Evolutionary conservation across 306 rosid genomes (phyloP).

Genomic region (Cicer bijugum): DNA sequence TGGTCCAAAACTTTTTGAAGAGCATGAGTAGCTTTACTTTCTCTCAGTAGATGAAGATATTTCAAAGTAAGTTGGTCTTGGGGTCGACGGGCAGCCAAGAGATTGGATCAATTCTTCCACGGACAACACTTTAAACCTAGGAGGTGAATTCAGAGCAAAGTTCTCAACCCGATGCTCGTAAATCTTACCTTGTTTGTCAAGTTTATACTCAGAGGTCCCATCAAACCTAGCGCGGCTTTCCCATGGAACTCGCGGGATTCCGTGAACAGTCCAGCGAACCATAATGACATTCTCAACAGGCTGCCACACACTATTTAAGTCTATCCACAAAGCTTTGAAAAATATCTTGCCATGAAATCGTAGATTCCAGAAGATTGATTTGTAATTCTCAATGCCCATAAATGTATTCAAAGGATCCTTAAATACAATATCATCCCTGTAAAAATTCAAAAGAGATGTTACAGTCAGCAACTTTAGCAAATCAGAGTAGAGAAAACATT

Average conservation of each 20-base stretch:
- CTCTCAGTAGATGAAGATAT: slow-evolving; percentile 52
- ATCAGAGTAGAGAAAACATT: slow-evolving; percentile 3
- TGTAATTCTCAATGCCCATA: slow-evolving; percentile 79
- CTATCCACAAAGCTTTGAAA: slow-evolving; percentile 84
- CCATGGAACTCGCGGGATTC: slow-evolving; percentile 89
- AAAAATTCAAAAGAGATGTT: slow-evolving; percentile 6
- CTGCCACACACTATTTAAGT: slow-evolving; percentile 74
- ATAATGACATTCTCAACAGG: slow-evolving; percentile 74
- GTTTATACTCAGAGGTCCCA: slow-evolving; percentile 84
- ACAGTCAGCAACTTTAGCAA: slow-evolving; percentile 16
- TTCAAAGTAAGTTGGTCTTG: slow-evolving; percentile 83
- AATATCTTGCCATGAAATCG: slow-evolving; percentile 77
- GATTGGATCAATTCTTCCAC: slow-evolving; percentile 68
- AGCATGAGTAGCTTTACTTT: slow-evolving; percentile 40
- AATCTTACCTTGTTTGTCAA: slow-evolving; percentile 88
- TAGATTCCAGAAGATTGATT: slow-evolving; percentile 78
- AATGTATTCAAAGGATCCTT: slow-evolving; percentile 87
- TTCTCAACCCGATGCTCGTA: slow-evolving; percentile 80
- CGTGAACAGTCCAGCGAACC: slow-evolving; percentile 90
- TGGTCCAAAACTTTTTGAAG: slow-evolving; percentile 58
- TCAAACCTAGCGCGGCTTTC: slow-evolving; percentile 86
- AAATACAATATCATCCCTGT: slow-evolving; percentile 85
- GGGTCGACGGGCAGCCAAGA: slow-evolving; percentile 78
- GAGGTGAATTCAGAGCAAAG: slow-evolving; percentile 66
- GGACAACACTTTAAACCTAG: slow-evolving; percentile 62